Percentiles rank a stretch among this genome's conserved stretches.
These are phyloP conservation scores for Leishmania arabica DNA, from an alignment of 208 protist species.

Conservation along the genomic window DNA sequence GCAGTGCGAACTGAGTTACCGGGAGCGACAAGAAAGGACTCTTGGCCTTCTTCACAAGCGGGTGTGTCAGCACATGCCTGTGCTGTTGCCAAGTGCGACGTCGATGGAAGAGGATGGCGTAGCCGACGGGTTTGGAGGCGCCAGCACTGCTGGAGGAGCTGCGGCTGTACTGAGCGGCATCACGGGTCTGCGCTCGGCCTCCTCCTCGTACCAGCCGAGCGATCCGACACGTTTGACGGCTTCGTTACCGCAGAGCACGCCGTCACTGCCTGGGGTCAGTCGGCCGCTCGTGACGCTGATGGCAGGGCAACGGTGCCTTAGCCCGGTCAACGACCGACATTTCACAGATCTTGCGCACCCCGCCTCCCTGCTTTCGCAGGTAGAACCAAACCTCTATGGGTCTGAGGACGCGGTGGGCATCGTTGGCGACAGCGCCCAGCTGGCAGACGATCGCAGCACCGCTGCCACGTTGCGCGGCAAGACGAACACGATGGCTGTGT, in stretches of 20 bases:
- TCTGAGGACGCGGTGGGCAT: not conserved
- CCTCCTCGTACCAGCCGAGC: not conserved
- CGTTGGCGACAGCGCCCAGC: not conserved
- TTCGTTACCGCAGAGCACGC: slow-evolving; percentile 3
- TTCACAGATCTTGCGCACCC: not conserved
- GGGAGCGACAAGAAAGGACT: slow-evolving; percentile 15
- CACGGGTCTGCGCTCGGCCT: not conserved
- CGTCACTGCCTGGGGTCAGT: not conserved
- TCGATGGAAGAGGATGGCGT: not conserved
- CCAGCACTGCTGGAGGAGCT: not conserved
- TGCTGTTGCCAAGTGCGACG: not conserved
- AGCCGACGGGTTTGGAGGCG: not conserved
- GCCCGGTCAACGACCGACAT: not conserved
- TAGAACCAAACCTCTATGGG: not conserved
- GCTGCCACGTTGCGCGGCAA: not conserved
- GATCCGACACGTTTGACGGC: not conserved
- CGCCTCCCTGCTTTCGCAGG: not conserved
- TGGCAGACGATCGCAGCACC: not conserved
- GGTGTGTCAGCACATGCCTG: slow-evolving; percentile 8
- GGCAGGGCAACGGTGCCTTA: not conserved
- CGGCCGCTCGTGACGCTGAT: not conserved
- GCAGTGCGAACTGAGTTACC: slow-evolving; percentile 8
- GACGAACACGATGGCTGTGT: not conserved
- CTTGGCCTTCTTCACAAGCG: slow-evolving; percentile 27
- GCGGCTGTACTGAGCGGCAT: not conserved